Evolutionary conservation across 2,329 filamentous ascomycete genomes (phyloP).

Genomic region (Colletotrichum godetiae): DNA sequence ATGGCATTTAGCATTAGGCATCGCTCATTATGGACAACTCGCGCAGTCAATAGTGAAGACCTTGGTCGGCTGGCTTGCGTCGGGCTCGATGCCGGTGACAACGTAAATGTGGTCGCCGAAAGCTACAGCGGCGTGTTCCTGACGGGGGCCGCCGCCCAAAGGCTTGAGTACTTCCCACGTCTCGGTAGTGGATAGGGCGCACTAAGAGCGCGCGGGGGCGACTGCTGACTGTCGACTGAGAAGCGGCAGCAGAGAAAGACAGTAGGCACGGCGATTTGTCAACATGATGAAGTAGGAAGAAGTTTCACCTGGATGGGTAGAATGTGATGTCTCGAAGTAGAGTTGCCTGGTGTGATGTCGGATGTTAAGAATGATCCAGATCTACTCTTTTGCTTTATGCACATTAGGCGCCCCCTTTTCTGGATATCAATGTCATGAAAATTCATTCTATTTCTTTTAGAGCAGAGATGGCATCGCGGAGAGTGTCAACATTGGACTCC

Average conservation of each 20-base stretch:
- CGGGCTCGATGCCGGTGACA: not conserved
- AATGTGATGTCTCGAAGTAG: no score
- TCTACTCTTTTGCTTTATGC: not conserved
- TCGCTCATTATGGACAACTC: constrained; percentile 2
- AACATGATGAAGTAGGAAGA: no score
- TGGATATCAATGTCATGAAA: not conserved
- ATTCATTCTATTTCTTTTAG: not conserved
- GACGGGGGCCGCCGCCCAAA: not conserved
- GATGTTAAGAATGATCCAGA: no score
- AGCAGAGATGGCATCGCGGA: not conserved
- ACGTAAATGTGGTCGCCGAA: not conserved
- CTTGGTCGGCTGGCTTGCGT: not conserved
- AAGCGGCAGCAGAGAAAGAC: no score
- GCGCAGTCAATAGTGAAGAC: constrained; percentile 42
- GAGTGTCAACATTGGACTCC: not conserved
- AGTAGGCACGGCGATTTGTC: no score
- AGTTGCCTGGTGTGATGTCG: no score
- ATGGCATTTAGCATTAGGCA: not conserved
- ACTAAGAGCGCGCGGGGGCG: no score
- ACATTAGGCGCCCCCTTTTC: rapidly evolving
- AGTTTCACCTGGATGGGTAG: no score
- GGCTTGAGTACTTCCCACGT: no score
- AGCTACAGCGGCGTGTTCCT: not conserved
- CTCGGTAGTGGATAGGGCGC: no score
- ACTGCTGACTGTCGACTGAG: no score